phyloP scores from a whole-genome alignment of 2,329 filamentous ascomycete species.

The Beauveria sp. region DNA sequence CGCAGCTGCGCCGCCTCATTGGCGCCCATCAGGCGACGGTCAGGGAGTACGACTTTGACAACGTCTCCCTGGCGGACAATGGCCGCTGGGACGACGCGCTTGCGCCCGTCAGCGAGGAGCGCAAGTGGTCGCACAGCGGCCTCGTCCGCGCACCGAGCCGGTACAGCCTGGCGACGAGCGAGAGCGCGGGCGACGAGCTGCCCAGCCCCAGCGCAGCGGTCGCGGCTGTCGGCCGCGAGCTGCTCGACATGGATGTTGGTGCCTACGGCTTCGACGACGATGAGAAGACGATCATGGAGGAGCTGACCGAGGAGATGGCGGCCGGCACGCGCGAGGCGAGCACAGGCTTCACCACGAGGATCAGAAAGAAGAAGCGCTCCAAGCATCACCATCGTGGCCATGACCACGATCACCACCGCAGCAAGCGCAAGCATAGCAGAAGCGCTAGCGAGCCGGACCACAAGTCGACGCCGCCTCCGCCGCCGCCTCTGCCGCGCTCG shows the following conservation, averaged over 20 bases:
- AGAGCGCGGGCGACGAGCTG: conserved; percentile 29
- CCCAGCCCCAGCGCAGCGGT: conserved; percentile 46
- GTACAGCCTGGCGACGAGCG: conserved; percentile 26
- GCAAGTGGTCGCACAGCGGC: conserved; percentile 29
- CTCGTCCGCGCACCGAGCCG: conserved; percentile 9
- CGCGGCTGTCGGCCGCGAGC: conserved; percentile 42
- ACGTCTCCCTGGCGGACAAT: conserved; percentile 57
- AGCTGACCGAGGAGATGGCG: conserved; percentile 27
- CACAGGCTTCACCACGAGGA: conserved; percentile 36
- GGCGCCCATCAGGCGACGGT: conserved; percentile 58
- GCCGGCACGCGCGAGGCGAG: conserved; percentile 20
- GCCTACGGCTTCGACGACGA: conserved; percentile 29
- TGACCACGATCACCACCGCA: conserved; percentile 18
- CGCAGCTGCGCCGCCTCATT: conserved; percentile 64
- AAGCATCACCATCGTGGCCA: conserved; percentile 27
- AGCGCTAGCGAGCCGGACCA: conserved; percentile 19
- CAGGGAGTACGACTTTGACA: conserved; percentile 72
- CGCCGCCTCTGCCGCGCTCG: conserved; percentile 10
- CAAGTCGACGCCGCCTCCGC: conserved; percentile 12
- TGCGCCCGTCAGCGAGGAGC: conserved; percentile 51
- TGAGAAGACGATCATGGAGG: conserved; percentile 24
- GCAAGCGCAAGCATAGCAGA: conserved; percentile 21
- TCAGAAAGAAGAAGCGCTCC: conserved; percentile 37
- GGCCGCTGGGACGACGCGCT: conserved; percentile 79
- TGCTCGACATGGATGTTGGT: conserved; percentile 33